Conservation (phyloP, 805 yeast species). For the Kodamaea neixiangensis region DNA sequence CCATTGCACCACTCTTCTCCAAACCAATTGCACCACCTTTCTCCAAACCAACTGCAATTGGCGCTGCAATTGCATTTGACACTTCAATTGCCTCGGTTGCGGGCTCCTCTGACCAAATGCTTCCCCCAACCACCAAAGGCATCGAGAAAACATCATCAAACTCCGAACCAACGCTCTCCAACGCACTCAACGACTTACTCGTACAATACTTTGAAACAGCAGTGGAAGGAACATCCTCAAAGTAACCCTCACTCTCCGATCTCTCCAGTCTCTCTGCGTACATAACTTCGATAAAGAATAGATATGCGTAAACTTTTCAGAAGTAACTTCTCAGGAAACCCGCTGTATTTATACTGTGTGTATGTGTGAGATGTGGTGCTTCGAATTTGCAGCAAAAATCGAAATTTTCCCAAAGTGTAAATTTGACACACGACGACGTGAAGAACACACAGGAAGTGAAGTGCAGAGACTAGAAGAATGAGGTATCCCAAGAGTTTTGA, state of each 20-base stretch:
- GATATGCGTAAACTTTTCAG: not conserved
- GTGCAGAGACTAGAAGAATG: slow-evolving; percentile 3
- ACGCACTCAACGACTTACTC: slow-evolving; percentile 8
- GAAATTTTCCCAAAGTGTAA: not conserved
- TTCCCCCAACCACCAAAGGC: not conserved
- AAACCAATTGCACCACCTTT: not conserved
- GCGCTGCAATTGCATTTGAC: too few species aligned
- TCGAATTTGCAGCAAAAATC: slow-evolving; percentile 8
- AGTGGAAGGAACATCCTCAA: not conserved
- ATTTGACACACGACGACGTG: too few species aligned
- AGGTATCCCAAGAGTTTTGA: slow-evolving; percentile 39
- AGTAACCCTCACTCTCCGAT: not conserved
- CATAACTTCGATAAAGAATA: not conserved
- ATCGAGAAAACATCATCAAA: slow-evolving; percentile 4
- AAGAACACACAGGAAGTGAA: too few species aligned
- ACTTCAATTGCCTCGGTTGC: not conserved
- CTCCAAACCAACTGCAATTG: not conserved
- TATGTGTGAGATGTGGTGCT: not conserved
- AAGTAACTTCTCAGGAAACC: not conserved
- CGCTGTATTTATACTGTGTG: slow-evolving; percentile 4
- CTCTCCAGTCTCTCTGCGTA: slow-evolving; percentile 1
- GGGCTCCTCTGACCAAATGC: slow-evolving; percentile 5
- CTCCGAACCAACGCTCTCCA: slow-evolving; percentile 11
- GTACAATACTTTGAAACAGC: slow-evolving; percentile 9
- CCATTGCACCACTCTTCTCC: not conserved